These are phyloP conservation scores for Leccinum fallax DNA, from an alignment of 1,284 basidiomycete species.

Conservation along the genomic window DNA sequence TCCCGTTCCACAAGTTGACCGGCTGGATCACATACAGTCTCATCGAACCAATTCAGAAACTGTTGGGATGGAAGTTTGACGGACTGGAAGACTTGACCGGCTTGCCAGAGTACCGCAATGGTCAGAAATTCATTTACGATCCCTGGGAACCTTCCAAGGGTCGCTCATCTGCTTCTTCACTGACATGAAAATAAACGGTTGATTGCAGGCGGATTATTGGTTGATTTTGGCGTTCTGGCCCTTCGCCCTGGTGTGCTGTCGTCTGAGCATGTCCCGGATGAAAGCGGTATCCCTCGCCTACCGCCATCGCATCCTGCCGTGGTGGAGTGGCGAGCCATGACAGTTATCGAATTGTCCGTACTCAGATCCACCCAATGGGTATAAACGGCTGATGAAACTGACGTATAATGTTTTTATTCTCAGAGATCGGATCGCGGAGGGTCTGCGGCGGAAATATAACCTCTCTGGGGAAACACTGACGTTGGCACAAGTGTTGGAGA, in stretches of 20 bases:
- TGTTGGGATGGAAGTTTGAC: conserved; percentile 77
- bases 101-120: conserved; percentile 89
- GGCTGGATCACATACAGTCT: conserved; percentile 93
- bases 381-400: conserved; percentile 2
- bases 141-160: not conserved
- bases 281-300: conserved; percentile 61
- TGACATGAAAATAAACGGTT: not conserved
- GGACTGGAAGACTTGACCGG: conserved; percentile 82
- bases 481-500: conserved; percentile 89
- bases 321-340: conserved; percentile 95
- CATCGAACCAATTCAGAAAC: conserved; percentile 78
- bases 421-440: conserved; percentile 81
- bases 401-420: conserved; percentile 6
- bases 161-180: not conserved
- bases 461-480: conserved; percentile 54
- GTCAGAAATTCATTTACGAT: conserved; percentile 37
- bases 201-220: conserved; percentile 74
- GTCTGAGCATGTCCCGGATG: conserved; percentile 43
- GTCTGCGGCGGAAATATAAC: conserved; percentile 63
- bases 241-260: conserved; percentile 51
- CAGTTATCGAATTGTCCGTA: conserved; percentile 85
- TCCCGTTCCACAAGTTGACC: conserved; percentile 95
- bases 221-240: conserved; percentile 81
- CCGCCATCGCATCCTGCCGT: conserved; percentile 84
- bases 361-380: conserved; percentile 4